Evolutionary conservation across 805 yeast genomes (phyloP), one percentile per base, ranked within the genome.

Genomic region (Suhomyces sp.): DNA sequence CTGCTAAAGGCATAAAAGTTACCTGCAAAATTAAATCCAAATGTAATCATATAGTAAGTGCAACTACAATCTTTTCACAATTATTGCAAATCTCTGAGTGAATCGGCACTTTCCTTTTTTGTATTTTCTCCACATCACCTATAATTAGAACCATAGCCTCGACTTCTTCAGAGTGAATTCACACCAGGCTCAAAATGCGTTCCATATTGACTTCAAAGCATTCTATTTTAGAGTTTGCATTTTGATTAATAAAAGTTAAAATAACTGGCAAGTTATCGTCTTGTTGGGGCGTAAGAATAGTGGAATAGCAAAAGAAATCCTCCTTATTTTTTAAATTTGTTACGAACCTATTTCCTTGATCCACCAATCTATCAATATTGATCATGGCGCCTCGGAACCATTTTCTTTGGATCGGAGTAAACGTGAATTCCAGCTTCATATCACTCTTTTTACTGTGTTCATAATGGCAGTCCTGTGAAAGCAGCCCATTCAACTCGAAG

Each of bases 231-330:
- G 13, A 15, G 1, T 30, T 10, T 15, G 18, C 10, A 9, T 17
- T 31, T 20, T 36, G 41, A 11, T 27, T 39, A 15, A 42, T 23
- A 18, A 42, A 31, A 3, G 43, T 29, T 1, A 35, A 18, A 17
- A 42, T 22, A 19, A 42, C 43, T 1, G 43, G 43, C 10, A 42
- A 26, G 13, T 26, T 16, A 12, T 20, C 15, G 10, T 28, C 10
- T n/a, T 19, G 3, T 10, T 21, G 27, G 19, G 23, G 23, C n/a
- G 20, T 24, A 10, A 40, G 28, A 4, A 43, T 33, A 3, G 38
- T 23, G 5, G 42, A 35, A n/a, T 19, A 27, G 26, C 44, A 40
- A 8, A 24, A 14, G 28, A 38, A 35, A 7, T 31, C 28, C 4
- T n/a, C 16, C 10, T 11, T 3, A 15, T 21, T 29, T 18, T 30